A percentile compares a stretch with the other conserved stretches of the same genome.
Conservation (phyloP, 805 yeast species). For the Candida peoriensis region DNA sequence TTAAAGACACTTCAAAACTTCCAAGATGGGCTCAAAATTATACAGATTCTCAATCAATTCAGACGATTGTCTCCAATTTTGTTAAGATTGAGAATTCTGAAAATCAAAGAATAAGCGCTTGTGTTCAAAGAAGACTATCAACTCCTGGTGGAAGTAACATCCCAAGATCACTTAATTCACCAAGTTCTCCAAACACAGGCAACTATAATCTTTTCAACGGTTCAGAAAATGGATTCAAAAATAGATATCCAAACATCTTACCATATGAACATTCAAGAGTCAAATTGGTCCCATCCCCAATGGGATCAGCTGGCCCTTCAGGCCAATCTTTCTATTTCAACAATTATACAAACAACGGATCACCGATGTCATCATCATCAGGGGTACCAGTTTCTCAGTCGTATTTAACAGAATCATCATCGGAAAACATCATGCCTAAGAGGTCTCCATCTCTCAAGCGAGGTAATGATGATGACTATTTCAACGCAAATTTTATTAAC, state of each 20-base stretch:
- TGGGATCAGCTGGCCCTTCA: conserved; percentile 12
- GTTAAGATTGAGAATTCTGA: conserved; percentile 31
- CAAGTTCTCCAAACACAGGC: conserved; percentile 11
- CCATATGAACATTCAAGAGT: conserved; percentile 60
- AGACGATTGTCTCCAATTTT: conserved; percentile 24
- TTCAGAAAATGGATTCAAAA: conserved; percentile 68
- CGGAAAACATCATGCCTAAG: background rate
- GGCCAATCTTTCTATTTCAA: conserved; percentile 3
- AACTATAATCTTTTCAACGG: conserved; percentile 26
- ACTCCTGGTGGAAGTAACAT: conserved; percentile 3
- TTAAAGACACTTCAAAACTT: conserved; percentile 8
- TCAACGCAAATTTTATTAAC: conserved; percentile 62
- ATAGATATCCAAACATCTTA: conserved; percentile 75
- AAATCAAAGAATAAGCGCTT: conserved; percentile 22
- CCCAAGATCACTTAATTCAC: too few species aligned
- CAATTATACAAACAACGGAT: background rate
- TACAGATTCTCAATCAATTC: conserved; percentile 15
- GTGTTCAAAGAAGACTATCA: conserved; percentile 13
- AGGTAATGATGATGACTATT: conserved; percentile 13
- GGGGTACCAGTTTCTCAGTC: conserved; percentile 1
- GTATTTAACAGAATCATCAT: too few species aligned
- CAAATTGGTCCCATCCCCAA: conserved; percentile 26
- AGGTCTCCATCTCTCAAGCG: background rate
- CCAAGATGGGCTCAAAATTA: conserved; percentile 29
- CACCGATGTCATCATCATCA: conserved; percentile 27